A percentile compares a stretch with the other conserved stretches of the same genome.
Conservation (phyloP, 1,284 basidiomycete species). For the Pseudozyma sp. region DNA sequence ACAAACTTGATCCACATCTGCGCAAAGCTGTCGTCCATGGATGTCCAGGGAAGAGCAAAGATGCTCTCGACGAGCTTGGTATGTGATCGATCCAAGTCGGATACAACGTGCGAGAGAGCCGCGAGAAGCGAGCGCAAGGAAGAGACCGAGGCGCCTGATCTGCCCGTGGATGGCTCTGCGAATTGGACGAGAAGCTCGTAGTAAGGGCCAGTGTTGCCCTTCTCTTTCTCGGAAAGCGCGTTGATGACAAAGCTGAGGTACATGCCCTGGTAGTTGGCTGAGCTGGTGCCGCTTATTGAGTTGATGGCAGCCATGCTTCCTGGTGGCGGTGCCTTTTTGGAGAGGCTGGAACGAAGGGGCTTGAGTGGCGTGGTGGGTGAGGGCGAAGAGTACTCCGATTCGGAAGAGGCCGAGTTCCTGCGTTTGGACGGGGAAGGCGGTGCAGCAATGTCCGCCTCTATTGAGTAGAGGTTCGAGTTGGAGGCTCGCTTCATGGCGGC, state of each 20-base stretch:
- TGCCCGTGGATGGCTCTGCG: slow-evolving; percentile 40
- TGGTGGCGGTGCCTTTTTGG: slow-evolving; percentile 42
- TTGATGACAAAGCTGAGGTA: slow-evolving; percentile 85
- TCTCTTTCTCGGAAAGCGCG: slow-evolving; percentile 79
- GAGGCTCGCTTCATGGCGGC: slow-evolving; percentile 34
- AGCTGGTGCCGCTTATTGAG: slow-evolving; percentile 20
- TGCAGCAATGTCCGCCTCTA: slow-evolving; percentile 4
- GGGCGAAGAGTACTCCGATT: slow-evolving; percentile 31
- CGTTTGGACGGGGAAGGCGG: slow-evolving; percentile 39
- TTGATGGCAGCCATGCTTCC: slow-evolving; percentile 44
- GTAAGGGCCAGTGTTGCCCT: slow-evolving; percentile 69
- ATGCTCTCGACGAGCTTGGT: slow-evolving; percentile 87
- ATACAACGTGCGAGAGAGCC: slow-evolving; percentile 72
- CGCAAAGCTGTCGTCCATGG: slow-evolving; percentile 77
- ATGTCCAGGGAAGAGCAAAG: slow-evolving; percentile 89
- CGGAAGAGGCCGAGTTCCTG: slow-evolving; percentile 31
- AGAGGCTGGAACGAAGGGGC: slow-evolving; percentile 41
- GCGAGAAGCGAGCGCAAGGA: slow-evolving; percentile 70
- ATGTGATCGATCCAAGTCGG: slow-evolving; percentile 81
- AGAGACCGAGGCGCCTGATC: slow-evolving; percentile 43
- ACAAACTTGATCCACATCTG: slow-evolving; percentile 76
- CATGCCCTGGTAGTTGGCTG: slow-evolving; percentile 74
- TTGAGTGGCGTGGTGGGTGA: slow-evolving; percentile 33
- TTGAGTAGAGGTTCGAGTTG: slow-evolving; percentile 12
- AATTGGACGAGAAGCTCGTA: slow-evolving; percentile 73